Percentiles rank a stretch among this genome's conserved stretches.
phyloP scores from a whole-genome alignment of 768 basidiomycete genomes.

The Nidula microcarpa region DNA sequence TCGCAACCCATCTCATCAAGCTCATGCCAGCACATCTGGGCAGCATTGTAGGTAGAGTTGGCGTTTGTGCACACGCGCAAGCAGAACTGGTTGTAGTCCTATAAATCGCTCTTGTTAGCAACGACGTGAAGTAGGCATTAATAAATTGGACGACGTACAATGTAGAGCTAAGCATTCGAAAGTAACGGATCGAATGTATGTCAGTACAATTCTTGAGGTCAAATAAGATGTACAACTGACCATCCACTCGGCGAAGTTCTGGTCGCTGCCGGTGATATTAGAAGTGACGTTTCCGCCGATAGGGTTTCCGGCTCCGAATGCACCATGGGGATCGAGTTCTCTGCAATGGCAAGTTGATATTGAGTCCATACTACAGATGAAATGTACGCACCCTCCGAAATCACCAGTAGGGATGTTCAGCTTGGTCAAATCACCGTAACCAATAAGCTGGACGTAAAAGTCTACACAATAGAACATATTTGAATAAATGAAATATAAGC shows the following conservation, averaged over 20 bases:
- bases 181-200: too few relatives aligned
- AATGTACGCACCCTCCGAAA: constrained; percentile 29
- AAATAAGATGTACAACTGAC: constrained; percentile 11
- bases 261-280: constrained; percentile 33
- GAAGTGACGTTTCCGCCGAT: constrained; percentile 44
- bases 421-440: constrained; percentile 38
- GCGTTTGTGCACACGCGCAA: constrained; percentile 39
- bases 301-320: constrained; percentile 35
- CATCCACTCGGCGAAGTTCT: constrained; percentile 41
- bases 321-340: constrained; percentile 43
- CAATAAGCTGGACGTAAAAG: constrained; percentile 39
- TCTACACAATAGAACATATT: constrained; percentile 11
- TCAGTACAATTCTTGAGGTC: too few relatives aligned
- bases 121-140: too few relatives aligned
- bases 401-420: constrained; percentile 37
- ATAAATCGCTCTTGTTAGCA: background rate
- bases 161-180: too few relatives aligned
- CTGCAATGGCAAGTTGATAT: constrained; percentile 8
- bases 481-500: background rate
- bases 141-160: too few relatives aligned
- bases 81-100: constrained; percentile 33
- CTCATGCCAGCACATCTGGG: constrained; percentile 42
- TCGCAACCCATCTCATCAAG: constrained; percentile 42
- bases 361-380: background rate
- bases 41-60: constrained; percentile 39